phyloP scores from a whole-genome alignment of 257 asterid genomes.

The Scutellaria galericulata region DNA sequence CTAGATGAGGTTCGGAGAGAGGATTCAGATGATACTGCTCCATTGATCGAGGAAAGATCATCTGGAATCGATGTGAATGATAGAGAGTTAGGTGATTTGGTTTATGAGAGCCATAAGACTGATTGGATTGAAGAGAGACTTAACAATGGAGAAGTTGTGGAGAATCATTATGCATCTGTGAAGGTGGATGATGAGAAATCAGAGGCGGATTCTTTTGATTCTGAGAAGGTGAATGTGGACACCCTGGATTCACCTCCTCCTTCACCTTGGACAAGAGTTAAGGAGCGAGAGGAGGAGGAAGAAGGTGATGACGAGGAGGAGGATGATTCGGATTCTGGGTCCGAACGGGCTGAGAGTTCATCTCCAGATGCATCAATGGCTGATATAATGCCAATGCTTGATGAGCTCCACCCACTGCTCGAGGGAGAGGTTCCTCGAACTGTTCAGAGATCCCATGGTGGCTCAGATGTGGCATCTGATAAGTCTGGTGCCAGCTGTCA shows the following conservation, averaged over 20 bases:
- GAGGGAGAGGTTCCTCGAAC: conserved; percentile 63
- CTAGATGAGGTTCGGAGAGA: conserved; percentile 41
- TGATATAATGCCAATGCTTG: conserved; percentile 89
- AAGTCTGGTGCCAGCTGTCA: conserved; percentile 46
- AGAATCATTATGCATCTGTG: conserved; percentile 44
- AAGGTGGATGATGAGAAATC: conserved; percentile 57
- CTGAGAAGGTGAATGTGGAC: conserved; percentile 76
- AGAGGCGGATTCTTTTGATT: conserved; percentile 68
- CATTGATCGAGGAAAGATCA: conserved; percentile 49
- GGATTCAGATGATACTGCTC: conserved; percentile 43
- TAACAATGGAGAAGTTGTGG: conserved; percentile 39
- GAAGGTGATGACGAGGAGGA: conserved; percentile 49
- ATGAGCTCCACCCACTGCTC: conserved; percentile 85
- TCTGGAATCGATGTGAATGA: conserved; percentile 41
- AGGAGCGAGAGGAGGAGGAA: conserved; percentile 44
- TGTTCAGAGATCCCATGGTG: conserved; percentile 44
- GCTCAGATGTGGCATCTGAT: conserved; percentile 57
- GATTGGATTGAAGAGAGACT: conserved; percentile 45
- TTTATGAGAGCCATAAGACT: conserved; percentile 12
- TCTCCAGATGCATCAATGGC: conserved; percentile 96
- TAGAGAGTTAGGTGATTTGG: conserved; percentile 32
- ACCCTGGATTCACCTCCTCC: conserved; percentile 54
- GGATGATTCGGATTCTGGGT: conserved; percentile 61
- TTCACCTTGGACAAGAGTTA: conserved; percentile 51
- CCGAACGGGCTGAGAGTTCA: conserved; percentile 83